Evolutionary conservation across 306 rosid species (phyloP), one percentile per base, ranked within the genome.

Genomic region (Dalbergia oliveri): DNA sequence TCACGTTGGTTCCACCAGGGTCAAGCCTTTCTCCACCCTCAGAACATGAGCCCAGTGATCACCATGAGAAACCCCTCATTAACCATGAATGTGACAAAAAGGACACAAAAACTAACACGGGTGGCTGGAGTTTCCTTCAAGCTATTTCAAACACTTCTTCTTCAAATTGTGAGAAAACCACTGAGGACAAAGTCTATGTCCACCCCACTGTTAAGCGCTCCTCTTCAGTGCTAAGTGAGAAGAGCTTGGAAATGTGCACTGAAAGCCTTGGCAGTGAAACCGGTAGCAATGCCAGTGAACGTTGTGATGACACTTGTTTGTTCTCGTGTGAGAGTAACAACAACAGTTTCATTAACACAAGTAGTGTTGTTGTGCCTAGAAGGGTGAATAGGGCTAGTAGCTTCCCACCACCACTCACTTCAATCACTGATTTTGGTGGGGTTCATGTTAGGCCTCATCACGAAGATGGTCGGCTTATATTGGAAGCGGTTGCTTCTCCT

Each of bases 211-310:
- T 67, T 15, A 91, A 87, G 63, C 87, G 77, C 34, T 84, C 91
- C 4, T 69, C 96, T 54, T 79, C 93, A 9, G 49, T 64, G 65
- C 94, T 95, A 31, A 95, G 85, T 39, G 81, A 72, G 18, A 85
- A 84, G 70, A 89, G 99, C 92, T 77, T 93, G 56, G 89, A 86
- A 84, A 91, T 95, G 94, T 95, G 99, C 86, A 95, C 99, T 0
- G 99, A 95, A 82, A 90, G 90, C 78, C 85, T 93, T 0, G 96
- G 98, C 1, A 77, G 87, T 13, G 99, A 95, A 78, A 91, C 94
- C 0, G 99, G 98, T 5, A 90, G 89, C 72, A 90, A 88, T 60
- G 84, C 64, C 0, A 51, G 81, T 26, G 86, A 83, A 23, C 72
- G 19, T 8, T 56, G 77, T 3, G 86, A 86, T 51, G 89, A 91